Evolutionary conservation across 73 alveolate genomes (phyloP), one percentile per base, ranked within the genome.

Genomic region (Paramecium pentaurelia): DNA sequence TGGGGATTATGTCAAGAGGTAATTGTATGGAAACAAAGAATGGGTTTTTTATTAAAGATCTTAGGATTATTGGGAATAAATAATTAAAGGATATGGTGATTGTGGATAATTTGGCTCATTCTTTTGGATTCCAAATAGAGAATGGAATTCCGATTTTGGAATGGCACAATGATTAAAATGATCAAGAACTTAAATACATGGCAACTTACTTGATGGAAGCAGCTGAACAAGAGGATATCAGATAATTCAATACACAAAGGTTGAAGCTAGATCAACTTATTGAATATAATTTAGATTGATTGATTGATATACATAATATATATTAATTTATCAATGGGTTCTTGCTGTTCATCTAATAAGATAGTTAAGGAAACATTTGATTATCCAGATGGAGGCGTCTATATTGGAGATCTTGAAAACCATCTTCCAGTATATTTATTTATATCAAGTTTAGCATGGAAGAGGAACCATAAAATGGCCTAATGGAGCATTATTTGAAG

Each of bases 1-100:
- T 96, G 83, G 94, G 96, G 47, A 88, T 98, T 42, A 77, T 97
- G 36, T 97, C 97, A 85, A 95, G 99, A 92, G 97, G 96, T 77
- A 96, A 96, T 93, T 97, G 99, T 71, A 93, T 96, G 95, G 95
- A 95, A 83, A 94, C 97, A 32, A 97, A 97, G 93, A 96, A 95
- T 42, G 98, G 98, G n/a, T 97, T 96, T 92, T 97, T 95, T 91
- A 96, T 97, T 34, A 97, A 97, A 95, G 99, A 97, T 92, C 92
- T 97, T 44, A 97, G 98, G 83, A 97, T 97, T 30, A 92, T 97
- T 28, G 95, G 93, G 70, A 97, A 96, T 94, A 93, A 96, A 95
- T 92, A 94, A 59, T 64, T 96, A 71, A 93, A 95, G 70, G 97
- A 97, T 94, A 88, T 97, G 16, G 96, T 97, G 28, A 94, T 97